Conservation (phyloP, 2,329 filamentous ascomycete genomes). For the Arthrinium phaeospermum region DNA sequence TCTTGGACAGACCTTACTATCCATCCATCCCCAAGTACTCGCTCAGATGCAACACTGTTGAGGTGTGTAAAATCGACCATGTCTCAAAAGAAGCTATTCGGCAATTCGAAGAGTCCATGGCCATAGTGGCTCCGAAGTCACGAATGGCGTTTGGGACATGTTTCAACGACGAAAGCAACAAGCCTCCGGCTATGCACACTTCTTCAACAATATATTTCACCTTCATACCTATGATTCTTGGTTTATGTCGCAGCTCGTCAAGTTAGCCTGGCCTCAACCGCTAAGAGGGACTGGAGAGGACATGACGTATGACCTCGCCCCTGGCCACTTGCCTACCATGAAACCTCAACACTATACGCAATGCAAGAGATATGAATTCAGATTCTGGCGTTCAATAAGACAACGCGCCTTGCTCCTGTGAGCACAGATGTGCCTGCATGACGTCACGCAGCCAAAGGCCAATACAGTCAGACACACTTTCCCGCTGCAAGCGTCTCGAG, state of each 20-base stretch:
- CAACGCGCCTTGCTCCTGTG: neutral
- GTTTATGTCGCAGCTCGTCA: neutral
- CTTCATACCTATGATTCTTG: neutral
- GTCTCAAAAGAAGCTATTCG: neutral
- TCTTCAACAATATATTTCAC: neutral
- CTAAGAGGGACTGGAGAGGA: neutral
- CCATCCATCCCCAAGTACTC: neutral
- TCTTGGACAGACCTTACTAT: neutral
- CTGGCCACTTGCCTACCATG: neutral
- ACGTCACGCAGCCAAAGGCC: neutral
- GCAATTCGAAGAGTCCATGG: no score
- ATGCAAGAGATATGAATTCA: neutral
- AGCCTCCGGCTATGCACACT: neutral
- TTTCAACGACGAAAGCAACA: neutral
- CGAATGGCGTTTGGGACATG: neutral
- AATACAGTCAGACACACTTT: neutral
- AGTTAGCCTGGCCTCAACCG: neutral
- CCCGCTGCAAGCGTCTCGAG: no score
- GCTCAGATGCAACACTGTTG: neutral
- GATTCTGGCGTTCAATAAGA: no score
- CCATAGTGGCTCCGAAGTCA: neutral
- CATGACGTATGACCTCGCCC: neutral
- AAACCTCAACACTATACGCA: neutral
- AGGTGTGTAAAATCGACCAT: neutral
- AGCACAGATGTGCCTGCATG: neutral